Evolutionary conservation across 768 basidiomycete genomes (phyloP), one percentile per base, ranked within the genome.

Genomic region (Hypsizygus marmoreus): DNA sequence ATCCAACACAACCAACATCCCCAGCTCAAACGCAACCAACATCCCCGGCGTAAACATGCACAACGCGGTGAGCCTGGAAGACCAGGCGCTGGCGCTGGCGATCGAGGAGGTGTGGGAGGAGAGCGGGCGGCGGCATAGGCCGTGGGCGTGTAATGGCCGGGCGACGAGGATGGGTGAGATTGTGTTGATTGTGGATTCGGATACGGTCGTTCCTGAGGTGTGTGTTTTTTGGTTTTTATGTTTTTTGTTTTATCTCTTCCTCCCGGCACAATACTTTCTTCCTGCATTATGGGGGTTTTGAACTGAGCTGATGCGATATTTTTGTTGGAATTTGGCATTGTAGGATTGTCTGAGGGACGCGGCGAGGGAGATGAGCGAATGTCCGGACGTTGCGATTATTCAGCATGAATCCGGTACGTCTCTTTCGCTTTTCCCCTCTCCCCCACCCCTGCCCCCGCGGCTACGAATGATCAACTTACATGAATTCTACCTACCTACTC

Each of bases 331-430:
- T 20, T 25, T 45, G 45, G 8, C 36, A 19, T 28, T 16, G 28
- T 38, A 75, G 68, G 91, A 92, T 60, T 91, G 89, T 59, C 76
- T 93, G 57, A 73, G 89, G 26, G 90, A 93, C 64, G 92, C 91
- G 1, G 90, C 88, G 14, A 75, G 87, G 41, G 91, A 95, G 70
- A 82, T 95, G 71, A 66, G 72, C 23, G 81, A 80, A 51, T 84
- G 80, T 53, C 86, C 85, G 1, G 81, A 81, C 10, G 81, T 93
- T 13, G 90, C 82, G 3, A 90, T 95, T 64, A 80, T 95, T 42
- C 92, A 94, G 57, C 91, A 95, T 61, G 87, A 87, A 56, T 85
- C 82, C 17, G 87, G 72, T 72, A 28, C 1, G 69, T 63, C 17
- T 23, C 30, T 62, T 64, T 17, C 17, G 53, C 53, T 17, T 47